phyloP scores from a whole-genome alignment of 805 yeast species.

The Grigorovia transvaalensis region DNA sequence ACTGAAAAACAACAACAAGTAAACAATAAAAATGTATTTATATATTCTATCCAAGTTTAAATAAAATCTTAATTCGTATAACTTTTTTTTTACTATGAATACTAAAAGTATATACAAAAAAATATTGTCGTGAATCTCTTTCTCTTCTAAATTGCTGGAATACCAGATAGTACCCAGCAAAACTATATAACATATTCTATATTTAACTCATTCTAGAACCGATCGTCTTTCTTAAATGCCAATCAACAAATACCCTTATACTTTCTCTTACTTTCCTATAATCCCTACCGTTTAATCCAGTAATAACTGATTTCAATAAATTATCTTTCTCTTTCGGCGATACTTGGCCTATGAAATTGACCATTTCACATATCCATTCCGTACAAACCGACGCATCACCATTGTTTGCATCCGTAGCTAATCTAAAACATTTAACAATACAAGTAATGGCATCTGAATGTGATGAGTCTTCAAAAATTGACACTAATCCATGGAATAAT shows the following conservation, averaged over 20 bases:
- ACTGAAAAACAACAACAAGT: background rate
- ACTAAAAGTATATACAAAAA: too few species aligned
- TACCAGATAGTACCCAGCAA: too few species aligned
- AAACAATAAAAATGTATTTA: background rate
- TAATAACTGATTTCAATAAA: conserved; percentile 44
- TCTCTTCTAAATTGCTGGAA: too few species aligned
- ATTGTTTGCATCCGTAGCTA: conserved; percentile 38
- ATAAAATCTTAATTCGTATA: background rate
- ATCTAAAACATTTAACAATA: conserved; percentile 49
- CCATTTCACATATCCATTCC: conserved; percentile 48
- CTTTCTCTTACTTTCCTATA: conserved; percentile 62
- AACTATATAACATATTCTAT: background rate
- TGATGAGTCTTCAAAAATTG: conserved; percentile 59
- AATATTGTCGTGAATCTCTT: background rate
- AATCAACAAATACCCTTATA: conserved; percentile 64
- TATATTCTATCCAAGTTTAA: background rate
- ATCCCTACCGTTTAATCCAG: conserved; percentile 57
- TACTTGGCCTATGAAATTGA: conserved; percentile 43
- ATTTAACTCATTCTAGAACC: conserved; percentile 29
- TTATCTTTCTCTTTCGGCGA: conserved; percentile 59
- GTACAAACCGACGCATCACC: conserved; percentile 31
- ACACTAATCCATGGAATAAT: conserved; percentile 56
- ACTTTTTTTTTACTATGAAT: too few species aligned
- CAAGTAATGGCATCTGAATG: conserved; percentile 69
- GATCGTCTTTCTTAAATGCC: conserved; percentile 75